Conservation (phyloP, 2,329 filamentous ascomycete species). For the Calonectria hawksworthii region DNA sequence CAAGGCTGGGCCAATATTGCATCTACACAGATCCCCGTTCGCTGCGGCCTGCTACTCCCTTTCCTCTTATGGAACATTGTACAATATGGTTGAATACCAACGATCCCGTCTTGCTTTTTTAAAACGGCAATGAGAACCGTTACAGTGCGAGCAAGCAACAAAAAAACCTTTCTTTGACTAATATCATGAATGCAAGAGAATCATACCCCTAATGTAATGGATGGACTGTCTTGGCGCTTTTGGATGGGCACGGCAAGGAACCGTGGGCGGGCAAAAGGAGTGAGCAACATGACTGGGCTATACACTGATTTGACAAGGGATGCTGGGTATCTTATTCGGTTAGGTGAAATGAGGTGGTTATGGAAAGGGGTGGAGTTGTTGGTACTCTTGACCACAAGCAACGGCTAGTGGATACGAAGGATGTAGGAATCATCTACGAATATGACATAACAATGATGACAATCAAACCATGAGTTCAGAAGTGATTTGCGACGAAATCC, state of each 20-base stretch:
- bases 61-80: conserved; percentile 32
- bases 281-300: conserved; percentile 18
- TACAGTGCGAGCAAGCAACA: conserved; percentile 29
- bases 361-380: not conserved
- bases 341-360: not conserved
- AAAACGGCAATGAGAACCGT: conserved; percentile 21
- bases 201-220: conserved; percentile 50
- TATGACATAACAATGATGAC: conserved; percentile 14
- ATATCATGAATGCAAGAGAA: conserved; percentile 42
- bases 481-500: not conserved
- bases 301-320: conserved; percentile 9
- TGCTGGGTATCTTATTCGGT: conserved; percentile 2
- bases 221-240: conserved; percentile 43
- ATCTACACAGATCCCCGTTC: conserved; percentile 33
- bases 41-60: conserved; percentile 6
- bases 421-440: conserved; percentile 1
- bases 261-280: conserved; percentile 19
- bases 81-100: conserved; percentile 36
- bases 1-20: conserved; percentile 17
- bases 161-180: conserved; percentile 28
- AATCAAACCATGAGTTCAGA: conserved; percentile 6
- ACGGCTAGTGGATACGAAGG: conserved; percentile 9
- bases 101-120: conserved; percentile 13
- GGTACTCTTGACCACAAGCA: not conserved
- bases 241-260: conserved; percentile 31